These are phyloP conservation scores for Alternaria gaisen DNA, from an alignment of 2,329 filamentous ascomycete species.

Conservation along the genomic window DNA sequence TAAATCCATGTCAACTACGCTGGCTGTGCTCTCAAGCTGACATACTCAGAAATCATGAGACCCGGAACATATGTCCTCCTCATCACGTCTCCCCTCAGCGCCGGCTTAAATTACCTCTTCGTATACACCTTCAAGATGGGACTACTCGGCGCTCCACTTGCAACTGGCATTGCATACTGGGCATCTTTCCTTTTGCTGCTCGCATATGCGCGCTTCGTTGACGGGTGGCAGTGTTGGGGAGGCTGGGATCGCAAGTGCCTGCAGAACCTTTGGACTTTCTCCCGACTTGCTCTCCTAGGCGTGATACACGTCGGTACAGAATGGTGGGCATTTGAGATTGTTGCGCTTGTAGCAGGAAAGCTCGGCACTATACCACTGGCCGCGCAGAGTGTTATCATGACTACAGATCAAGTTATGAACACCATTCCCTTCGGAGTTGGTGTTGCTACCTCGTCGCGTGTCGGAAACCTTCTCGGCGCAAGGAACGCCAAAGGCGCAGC, in stretches of 20 bases:
- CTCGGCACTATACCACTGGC: conserved; percentile 81
- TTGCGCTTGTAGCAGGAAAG: conserved; percentile 81
- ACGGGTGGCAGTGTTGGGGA: conserved; percentile 80
- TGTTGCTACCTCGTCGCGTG: conserved; percentile 77
- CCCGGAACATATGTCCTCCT: conserved; percentile 70
- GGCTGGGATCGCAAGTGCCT: conserved; percentile 72
- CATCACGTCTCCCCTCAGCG: conserved; percentile 68
- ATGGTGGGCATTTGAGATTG: conserved; percentile 95
- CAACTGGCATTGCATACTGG: conserved; percentile 88
- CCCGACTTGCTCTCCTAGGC: conserved; percentile 77
- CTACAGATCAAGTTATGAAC: conserved; percentile 82
- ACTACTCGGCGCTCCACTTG: conserved; percentile 80
- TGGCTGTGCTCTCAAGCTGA: conserved; percentile 13
- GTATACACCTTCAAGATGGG: conserved; percentile 76
- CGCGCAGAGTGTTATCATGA: conserved; percentile 90
- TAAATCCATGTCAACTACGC: conserved; percentile 32
- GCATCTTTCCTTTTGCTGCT: conserved; percentile 79
- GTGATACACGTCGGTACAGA: conserved; percentile 87
- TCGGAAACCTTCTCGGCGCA: conserved; percentile 82
- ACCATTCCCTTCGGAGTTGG: conserved; percentile 89
- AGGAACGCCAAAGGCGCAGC: conserved; percentile 71
- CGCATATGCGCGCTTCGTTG: conserved; percentile 74
- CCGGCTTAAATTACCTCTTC: conserved; percentile 70
- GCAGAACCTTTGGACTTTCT: conserved; percentile 74
- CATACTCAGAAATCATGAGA: conserved; percentile 64